Base-by-base conservation (phyloP, 768 basidiomycete genomes). In the Candolleomyces efflorescens region DNA sequence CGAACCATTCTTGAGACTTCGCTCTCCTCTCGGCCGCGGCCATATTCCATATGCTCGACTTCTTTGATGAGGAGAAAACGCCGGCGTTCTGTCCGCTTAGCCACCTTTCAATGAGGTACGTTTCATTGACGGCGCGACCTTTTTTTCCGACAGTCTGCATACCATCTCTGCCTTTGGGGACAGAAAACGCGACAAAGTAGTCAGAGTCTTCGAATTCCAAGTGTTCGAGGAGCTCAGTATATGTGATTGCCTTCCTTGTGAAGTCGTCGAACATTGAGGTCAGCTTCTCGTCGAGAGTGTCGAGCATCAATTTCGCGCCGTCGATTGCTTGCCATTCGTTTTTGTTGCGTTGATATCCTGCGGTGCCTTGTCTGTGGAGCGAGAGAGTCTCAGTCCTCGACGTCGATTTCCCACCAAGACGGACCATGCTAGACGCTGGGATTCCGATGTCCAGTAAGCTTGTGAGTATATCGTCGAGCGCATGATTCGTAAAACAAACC, bases 401-500 rank as follows among this genome's bases (percentile, higher is more conserved):
- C 3, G 79, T 82, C 0, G 79, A 78, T 59, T 87, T 86, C 10
- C 86, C 79, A 6, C 81, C 81, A 0, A 89, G 70, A 0, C 87
- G 79, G 32, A 87, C 80, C 53, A 90, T 81, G 32, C 67, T 73
- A 0, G 43, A 9, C 0, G 59, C 44, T 1, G 81, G 77, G 3
- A 90, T 86, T 0, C 84, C 86, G 26, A 84, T 83, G 18, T 76
- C 74, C 1, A 89, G 64, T 2, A 90, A 76, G 54, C 84, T 82
- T 20, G 82, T 80, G 3, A 90, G 74, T 54, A 90, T 85, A 51
- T 87, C 82, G 59, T 89, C 87, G 0, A 90, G 77, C 0, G 87
- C 87, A 47, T 90, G 88, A 57, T 90, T 90, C 1, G 87, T 90
- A 60, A 82, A 89, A 60, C 86, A 88, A 15, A 87, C 83, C 1